Base-by-base conservation (phyloP, 2,329 filamentous ascomycete genomes). In the Alternaria angustiovoidea region DNA sequence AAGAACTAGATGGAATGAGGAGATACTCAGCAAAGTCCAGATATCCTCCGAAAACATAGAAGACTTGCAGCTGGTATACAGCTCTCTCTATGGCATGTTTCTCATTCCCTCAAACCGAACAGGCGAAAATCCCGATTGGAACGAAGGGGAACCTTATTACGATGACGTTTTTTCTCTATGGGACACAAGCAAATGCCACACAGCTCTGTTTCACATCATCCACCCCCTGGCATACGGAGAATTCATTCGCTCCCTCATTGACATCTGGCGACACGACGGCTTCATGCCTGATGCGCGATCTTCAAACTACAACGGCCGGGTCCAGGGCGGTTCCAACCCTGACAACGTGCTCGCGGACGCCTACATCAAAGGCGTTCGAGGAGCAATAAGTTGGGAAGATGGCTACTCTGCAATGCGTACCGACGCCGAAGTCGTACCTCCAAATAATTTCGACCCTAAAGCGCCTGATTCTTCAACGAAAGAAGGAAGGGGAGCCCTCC, bases 341-440 rank as follows among this genome's bases (percentile, higher is more conserved):
- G 89, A 92, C 72, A 91, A 90, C 57, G 85, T 92, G 4, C 84
- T 92, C 16, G 89, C 89, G 2, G 90, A 92, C 69, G 90, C 89
- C 0, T 92, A 87, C 63, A 83, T 91, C 30, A 92, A 92, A 73
- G 88, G 88, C 0, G 84, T 91, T 3, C 81, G 84, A 12, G 88
- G 87, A 5, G 79, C 79, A 4, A 80, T 92, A 43, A 81, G 91
- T 75, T 92, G 89, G 90, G 77, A 72, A 20, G 75, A 77, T 32
- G 77, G 74, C 1, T 78, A 71, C 46, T 41, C 62, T n/a, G 87
- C 88, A 47, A 89, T 91, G 88, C 78, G 86, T 8, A 89, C 86
- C 46, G 86, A 93, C 65, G 90, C 89, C 12, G 88, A 92, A 75
- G 82, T 85, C 7, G 81, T 83, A 0, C 88, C 89, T 0, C 77